Evolutionary conservation across 371 early-diverging fungal genomes (phyloP).

Genomic region (Aphelidium insulamus): DNA sequence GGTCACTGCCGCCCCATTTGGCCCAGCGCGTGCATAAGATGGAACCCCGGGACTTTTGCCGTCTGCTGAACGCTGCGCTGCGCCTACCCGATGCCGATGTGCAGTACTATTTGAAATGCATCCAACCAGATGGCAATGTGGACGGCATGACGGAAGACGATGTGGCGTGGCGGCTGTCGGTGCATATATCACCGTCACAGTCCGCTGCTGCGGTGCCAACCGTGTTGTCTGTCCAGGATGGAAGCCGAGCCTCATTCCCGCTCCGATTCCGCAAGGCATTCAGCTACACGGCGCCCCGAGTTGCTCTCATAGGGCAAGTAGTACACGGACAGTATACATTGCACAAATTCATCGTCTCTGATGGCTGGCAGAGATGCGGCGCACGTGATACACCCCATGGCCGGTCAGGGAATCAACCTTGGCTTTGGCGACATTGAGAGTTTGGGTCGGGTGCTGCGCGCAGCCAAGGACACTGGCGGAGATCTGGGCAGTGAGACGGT

Average conservation of each 20-base stretch:
- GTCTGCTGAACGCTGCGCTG: slow-evolving; percentile 61
- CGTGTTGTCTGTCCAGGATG: slow-evolving; percentile 33
- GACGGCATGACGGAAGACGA: slow-evolving; percentile 1
- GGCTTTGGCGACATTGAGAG: slow-evolving; percentile 66
- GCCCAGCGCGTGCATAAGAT: slow-evolving; percentile 35
- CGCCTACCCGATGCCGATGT: slow-evolving; percentile 44
- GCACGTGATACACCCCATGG: slow-evolving; percentile 87
- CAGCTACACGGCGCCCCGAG: slow-evolving; percentile 44
- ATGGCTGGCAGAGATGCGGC: slow-evolving; percentile 60
- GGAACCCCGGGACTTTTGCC: slow-evolving; percentile 31
- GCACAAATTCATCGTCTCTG: slow-evolving; percentile 1
- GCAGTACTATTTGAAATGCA: slow-evolving; percentile 26
- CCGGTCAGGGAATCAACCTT: slow-evolving; percentile 88
- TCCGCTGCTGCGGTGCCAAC: no score
- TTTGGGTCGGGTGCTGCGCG: slow-evolving; percentile 31
- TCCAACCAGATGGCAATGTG: slow-evolving; percentile 2
- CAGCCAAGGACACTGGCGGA: slow-evolving; percentile 39
- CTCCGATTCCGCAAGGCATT: slow-evolving; percentile 53
- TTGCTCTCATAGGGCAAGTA: slow-evolving; percentile 62
- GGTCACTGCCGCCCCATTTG: slow-evolving; percentile 50
- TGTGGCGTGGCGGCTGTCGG: slow-evolving; percentile 8
- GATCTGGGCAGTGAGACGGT: slow-evolving; percentile 36
- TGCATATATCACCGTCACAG: no score
- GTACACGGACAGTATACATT: not conserved
- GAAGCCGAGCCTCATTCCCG: slow-evolving; percentile 63